Evolutionary conservation across 768 basidiomycete species (phyloP), one percentile per base, ranked within the genome.

Genomic region (Agaricus sinodeliciosus): DNA sequence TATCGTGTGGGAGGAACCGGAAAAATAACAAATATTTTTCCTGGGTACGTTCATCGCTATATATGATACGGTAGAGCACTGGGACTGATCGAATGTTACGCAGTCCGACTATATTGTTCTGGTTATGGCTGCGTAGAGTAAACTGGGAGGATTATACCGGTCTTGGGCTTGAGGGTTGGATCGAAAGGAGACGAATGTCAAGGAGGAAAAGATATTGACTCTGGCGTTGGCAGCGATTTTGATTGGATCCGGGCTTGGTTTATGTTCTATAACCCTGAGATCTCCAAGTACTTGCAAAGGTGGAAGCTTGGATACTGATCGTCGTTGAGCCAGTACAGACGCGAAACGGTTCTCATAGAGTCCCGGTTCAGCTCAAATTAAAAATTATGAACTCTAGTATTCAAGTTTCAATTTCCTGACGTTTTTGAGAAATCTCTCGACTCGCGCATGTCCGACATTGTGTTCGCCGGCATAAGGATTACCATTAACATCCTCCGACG

Each of bases 11-110:
- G 64, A 7, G 63, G 67, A 5, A 63, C 49, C 5, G 75, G 75
- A 4, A 75, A 70, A 54, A 58, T 69, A 6, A 67, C 63, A 27
- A 64, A 59, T 43, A 65, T 70, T 5, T 78, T 76, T 53, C 76
- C 72, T 28, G 73, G 76, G 59, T 54, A 59, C 3, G 59, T 61
- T 7, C 54, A 58, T 55, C 22, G 26, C 49, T 50, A 22, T 15
- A 40, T 16, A 27, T 9, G 6, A 19, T 6, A 25, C 26, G 7
- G 4, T 27, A 9, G 34, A 54, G 9, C 2, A 28, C 6, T 15
- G 4, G n/a, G 28, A 28, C 35, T 48, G n/a, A 26, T 52, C 16
- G 31, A 9, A 11, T 27, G 44, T n/a, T 2, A 39, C 7, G 16
- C 54, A 59, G 64, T 8, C 22, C 54, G 9, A 54, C 58, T 4